phyloP scores from a whole-genome alignment of 441 rosid genomes.

The Viola pubescens region DNA sequence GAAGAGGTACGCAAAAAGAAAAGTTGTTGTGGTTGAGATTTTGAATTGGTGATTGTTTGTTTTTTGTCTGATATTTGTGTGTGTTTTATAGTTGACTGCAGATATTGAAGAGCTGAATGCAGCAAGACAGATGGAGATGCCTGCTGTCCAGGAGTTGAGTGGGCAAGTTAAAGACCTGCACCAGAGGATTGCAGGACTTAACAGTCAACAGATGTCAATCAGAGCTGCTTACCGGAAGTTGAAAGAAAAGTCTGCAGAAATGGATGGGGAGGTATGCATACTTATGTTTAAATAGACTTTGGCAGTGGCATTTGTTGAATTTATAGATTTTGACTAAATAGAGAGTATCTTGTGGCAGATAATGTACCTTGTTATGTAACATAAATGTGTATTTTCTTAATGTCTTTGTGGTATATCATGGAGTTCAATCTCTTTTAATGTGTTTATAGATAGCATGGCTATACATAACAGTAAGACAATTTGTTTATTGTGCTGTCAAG shows the following conservation, averaged over 20 bases:
- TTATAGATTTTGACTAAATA: background rate
- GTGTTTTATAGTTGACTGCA: slow-evolving; percentile 49
- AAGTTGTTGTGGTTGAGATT: background rate
- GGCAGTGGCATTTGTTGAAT: background rate
- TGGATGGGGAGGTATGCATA: slow-evolving; percentile 54
- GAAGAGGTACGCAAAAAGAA: slow-evolving; percentile 39
- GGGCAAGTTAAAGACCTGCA: slow-evolving; percentile 50
- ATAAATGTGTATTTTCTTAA: background rate
- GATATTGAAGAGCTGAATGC: slow-evolving; percentile 58
- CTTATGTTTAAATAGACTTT: background rate
- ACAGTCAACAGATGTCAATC: slow-evolving; percentile 63
- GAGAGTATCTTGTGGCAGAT: background rate
- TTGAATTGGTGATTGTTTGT: background rate
- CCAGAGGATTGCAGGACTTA: slow-evolving; percentile 50
- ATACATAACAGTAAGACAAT: background rate
- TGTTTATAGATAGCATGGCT: background rate
- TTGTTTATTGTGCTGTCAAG: too few species aligned
- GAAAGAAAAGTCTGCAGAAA: slow-evolving; percentile 51
- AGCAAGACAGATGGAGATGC: slow-evolving; percentile 57
- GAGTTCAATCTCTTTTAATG: too few species aligned
- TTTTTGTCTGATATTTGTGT: slow-evolving; percentile 14
- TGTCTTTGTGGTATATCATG: too few species aligned
- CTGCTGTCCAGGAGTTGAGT: slow-evolving; percentile 61
- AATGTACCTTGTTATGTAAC: background rate
- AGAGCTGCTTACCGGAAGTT: slow-evolving; percentile 43